These are phyloP conservation scores for Pistacia integerrima DNA, from an alignment of 345 rosid species.

Conservation along the genomic window DNA sequence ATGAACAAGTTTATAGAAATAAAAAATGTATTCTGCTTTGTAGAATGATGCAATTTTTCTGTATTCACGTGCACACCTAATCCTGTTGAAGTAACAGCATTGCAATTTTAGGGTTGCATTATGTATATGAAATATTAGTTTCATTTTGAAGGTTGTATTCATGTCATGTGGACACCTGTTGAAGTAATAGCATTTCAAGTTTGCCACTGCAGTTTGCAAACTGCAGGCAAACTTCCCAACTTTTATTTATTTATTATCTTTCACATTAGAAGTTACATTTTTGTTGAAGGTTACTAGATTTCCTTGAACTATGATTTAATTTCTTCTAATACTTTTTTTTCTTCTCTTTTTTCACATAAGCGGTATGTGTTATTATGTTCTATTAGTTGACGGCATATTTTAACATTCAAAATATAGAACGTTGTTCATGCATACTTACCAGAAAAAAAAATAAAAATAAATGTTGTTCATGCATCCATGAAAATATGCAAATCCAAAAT, in stretches of 20 bases:
- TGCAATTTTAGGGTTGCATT: background rate
- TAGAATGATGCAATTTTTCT: background rate
- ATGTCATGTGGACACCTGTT: too few species aligned
- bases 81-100: background rate
- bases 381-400: background rate
- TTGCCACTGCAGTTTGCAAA: too few species aligned
- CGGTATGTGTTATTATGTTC: background rate
- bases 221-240: too few species aligned
- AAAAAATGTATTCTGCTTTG: background rate
- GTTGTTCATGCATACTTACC: too few species aligned
- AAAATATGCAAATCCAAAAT: background rate
- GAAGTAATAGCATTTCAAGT: too few species aligned
- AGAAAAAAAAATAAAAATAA: too few species aligned
- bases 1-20: background rate
- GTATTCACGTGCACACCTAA: background rate
- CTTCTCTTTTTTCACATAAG: background rate
- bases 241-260: background rate
- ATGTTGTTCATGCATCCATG: background rate
- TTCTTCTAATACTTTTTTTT: background rate
- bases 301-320: background rate
- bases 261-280: background rate
- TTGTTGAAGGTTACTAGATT: background rate
- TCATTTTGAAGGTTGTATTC: background rate
- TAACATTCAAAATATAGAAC: background rate
- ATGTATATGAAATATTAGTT: background rate